Percentiles rank a stretch among this genome's conserved stretches.
Evolutionary conservation across 768 basidiomycete species (phyloP).

Genomic region (Suillus occidentalis): DNA sequence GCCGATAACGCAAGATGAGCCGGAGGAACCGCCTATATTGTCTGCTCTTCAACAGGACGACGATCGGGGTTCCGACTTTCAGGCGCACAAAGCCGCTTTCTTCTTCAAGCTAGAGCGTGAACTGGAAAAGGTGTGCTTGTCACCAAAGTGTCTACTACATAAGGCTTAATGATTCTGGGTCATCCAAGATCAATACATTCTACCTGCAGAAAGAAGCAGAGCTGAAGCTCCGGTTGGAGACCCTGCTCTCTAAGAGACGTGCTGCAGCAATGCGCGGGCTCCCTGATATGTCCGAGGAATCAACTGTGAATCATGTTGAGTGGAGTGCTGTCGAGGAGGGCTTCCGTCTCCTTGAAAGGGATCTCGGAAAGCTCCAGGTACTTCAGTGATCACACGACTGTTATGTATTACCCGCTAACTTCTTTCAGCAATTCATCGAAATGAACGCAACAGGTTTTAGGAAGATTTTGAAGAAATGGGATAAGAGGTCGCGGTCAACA

Average conservation of each 20-base stretch:
- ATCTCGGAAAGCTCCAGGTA: constrained; percentile 94
- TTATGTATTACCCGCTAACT: constrained; percentile 19
- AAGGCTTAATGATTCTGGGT: constrained; percentile 6
- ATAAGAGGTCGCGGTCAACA: constrained; percentile 90
- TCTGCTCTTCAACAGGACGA: constrained; percentile 63
- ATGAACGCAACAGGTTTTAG: constrained; percentile 96
- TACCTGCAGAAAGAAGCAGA: constrained; percentile 98
- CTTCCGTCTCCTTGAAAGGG: constrained; percentile 89
- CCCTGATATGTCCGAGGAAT: constrained; percentile 64
- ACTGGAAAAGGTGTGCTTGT: constrained; percentile 79
- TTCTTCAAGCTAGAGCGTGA: constrained; percentile 99
- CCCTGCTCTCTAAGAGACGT: constrained; percentile 89
- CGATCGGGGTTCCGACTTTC: constrained; percentile 81
- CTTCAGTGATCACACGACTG: constrained; percentile 14
- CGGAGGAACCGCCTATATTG: constrained; percentile 57
- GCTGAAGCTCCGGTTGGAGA: constrained; percentile 87
- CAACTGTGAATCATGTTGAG: constrained; percentile 66
- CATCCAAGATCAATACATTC: constrained; percentile 88
- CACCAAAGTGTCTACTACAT: constrained; percentile 4
- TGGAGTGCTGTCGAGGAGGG: constrained; percentile 98
- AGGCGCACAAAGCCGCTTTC: constrained; percentile 95
- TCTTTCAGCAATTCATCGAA: constrained; percentile 87
- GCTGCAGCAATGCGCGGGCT: constrained; percentile 73
- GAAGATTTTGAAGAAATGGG: constrained; percentile 98
- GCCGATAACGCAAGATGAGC: constrained; percentile 36